Evolutionary conservation across 2,329 filamentous ascomycete species (phyloP).

Genomic region (Arthroderma sp.): DNA sequence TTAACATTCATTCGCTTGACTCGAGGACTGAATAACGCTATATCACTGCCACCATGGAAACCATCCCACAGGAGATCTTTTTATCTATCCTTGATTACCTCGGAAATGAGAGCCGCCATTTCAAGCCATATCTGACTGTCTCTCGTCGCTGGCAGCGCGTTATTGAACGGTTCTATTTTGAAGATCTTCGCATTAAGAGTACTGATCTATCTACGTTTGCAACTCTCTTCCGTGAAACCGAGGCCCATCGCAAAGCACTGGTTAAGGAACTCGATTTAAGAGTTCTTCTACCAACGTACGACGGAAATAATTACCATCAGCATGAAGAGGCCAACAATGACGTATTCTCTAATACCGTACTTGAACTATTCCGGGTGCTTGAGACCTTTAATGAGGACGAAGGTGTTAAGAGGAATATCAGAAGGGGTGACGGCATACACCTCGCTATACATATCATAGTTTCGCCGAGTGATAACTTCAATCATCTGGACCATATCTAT

Average conservation of each 20-base stretch:
- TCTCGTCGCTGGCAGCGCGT: neutral
- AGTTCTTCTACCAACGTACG: neutral
- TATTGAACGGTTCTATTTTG: neutral
- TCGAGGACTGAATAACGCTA: neutral
- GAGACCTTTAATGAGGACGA: constrained; percentile 3
- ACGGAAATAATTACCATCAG: neutral
- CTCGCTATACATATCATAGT: neutral
- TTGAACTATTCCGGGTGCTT: neutral
- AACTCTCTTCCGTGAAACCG: neutral
- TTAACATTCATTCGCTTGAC: no score
- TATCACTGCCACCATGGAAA: neutral
- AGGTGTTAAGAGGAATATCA: neutral
- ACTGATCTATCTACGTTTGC: no score
- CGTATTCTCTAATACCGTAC: neutral
- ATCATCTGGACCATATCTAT: neutral
- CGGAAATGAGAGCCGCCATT: neutral
- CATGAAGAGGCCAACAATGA: constrained; percentile 2
- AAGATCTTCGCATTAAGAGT: no score
- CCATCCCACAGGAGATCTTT: constrained; percentile 6
- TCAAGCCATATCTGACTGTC: neutral
- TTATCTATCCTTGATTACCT: neutral
- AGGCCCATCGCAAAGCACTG: neutral
- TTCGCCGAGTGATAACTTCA: neutral
- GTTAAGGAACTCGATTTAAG: neutral
- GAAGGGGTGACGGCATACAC: neutral